Evolutionary conservation across 352 stramenopile genomes (phyloP).

Genomic region (Globisporangium recalcitrans): DNA sequence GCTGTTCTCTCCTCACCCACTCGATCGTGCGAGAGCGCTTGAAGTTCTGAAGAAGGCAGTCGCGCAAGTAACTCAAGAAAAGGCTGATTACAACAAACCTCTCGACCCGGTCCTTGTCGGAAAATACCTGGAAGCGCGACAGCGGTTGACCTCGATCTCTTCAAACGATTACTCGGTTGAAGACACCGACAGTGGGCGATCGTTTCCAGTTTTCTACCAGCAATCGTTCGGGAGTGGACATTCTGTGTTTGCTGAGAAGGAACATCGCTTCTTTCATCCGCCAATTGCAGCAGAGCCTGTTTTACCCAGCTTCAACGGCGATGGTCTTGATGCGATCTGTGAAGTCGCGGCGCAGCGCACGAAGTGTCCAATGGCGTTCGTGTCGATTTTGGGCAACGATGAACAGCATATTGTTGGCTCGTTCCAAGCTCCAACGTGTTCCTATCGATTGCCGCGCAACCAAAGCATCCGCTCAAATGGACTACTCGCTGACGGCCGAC

Average conservation of each 20-base stretch:
- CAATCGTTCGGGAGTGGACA: not conserved
- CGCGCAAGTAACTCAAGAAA: conserved; percentile 30
- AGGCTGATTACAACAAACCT: conserved; percentile 1
- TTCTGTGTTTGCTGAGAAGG: not conserved
- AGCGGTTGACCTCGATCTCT: conserved; percentile 30
- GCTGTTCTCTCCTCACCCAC: conserved; percentile 51
- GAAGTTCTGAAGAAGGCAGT: conserved; percentile 47
- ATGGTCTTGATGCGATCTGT: conserved; percentile 51
- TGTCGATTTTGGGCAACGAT: conserved; percentile 27
- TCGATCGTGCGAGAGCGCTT: conserved; percentile 44
- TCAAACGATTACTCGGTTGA: not conserved
- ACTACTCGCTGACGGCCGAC: conserved; percentile 14
- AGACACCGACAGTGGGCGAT: not conserved
- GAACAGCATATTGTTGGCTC: conserved; percentile 33
- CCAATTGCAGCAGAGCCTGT: conserved; percentile 12
- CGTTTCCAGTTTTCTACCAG: conserved; percentile 10
- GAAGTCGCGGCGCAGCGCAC: conserved; percentile 45
- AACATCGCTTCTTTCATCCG: not conserved
- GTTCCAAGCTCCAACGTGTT: conserved; percentile 17
- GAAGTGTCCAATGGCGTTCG: conserved; percentile 38
- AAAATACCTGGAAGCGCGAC: conserved; percentile 48
- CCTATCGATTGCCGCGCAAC: conserved; percentile 16
- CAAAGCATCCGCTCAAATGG: conserved; percentile 15
- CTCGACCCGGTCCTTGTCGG: conserved; percentile 38
- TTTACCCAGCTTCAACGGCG: conserved; percentile 9